Conservation (phyloP, 106 monocot species). For the Apostasia ramifera region DNA sequence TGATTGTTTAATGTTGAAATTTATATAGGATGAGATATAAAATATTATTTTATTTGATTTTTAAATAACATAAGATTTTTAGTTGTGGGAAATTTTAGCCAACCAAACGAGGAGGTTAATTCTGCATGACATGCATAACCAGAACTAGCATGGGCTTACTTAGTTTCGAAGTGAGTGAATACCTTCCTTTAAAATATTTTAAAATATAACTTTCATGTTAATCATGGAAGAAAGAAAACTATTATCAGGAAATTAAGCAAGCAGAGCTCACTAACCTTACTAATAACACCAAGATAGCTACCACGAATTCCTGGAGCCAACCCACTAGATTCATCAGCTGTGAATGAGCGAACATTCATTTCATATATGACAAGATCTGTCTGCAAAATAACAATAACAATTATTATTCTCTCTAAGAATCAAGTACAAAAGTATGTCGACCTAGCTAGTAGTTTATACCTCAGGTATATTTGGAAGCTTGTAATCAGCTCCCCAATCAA, state of each 20-base stretch:
- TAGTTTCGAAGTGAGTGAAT: background rate
- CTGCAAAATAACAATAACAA: constrained; percentile 32
- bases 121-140: too few relatives aligned
- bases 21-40: too few relatives aligned
- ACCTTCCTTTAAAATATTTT: background rate
- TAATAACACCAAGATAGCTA: constrained; percentile 90
- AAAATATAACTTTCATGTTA: background rate
- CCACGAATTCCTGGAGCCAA: constrained; percentile 63
- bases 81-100: too few relatives aligned
- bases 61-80: too few relatives aligned
- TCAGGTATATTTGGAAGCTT: constrained; percentile 84
- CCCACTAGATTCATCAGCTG: constrained; percentile 81
- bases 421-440: background rate
- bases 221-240: background rate
- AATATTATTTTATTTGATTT: too few relatives aligned
- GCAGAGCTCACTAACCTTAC: constrained; percentile 40
- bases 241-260: background rate
- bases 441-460: constrained; percentile 23
- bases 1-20: too few relatives aligned
- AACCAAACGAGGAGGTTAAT: too few relatives aligned
- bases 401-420: background rate
- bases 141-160: background rate
- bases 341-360: constrained; percentile 94
- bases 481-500: constrained; percentile 92
- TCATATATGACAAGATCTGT: constrained; percentile 92